These are phyloP conservation scores for Globisporangium perplexum DNA, from an alignment of 352 stramenopile species.

Conservation along the genomic window DNA sequence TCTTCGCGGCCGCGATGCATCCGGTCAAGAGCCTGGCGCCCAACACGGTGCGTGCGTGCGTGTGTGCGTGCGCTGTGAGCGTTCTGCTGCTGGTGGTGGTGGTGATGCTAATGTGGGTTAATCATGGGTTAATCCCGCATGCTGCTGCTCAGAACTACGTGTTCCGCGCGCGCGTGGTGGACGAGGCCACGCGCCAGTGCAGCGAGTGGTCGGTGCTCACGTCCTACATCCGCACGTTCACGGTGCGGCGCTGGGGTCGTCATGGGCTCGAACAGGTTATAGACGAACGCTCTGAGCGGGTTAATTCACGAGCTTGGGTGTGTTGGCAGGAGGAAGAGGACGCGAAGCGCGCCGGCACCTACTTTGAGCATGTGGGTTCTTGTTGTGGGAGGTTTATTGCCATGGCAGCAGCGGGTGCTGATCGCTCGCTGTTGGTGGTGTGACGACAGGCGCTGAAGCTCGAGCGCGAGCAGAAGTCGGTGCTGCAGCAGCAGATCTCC, in stretches of 20 bases:
- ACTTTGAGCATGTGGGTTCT: constrained; percentile 70
- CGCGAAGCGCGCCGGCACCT: constrained; percentile 77
- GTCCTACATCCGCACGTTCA: constrained; percentile 76
- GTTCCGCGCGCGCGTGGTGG: constrained; percentile 65
- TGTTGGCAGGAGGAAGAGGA: constrained; percentile 63
- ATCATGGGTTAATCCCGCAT: background rate
- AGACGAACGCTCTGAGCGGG: background rate
- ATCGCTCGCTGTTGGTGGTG: too few species aligned
- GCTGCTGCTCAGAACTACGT: constrained; percentile 54
- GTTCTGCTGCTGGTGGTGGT: too few species aligned
- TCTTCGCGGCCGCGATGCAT: constrained; percentile 47
- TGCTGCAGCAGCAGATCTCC: constrained; percentile 71
- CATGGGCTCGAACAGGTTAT: background rate
- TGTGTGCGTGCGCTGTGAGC: too few species aligned
- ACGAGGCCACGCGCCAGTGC: constrained; percentile 54
- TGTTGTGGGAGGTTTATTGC: background rate
- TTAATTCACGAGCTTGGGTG: background rate
- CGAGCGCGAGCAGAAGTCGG: constrained; percentile 65
- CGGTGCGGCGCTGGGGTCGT: constrained; percentile 4
- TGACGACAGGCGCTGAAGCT: constrained; percentile 55
- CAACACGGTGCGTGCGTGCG: constrained; percentile 44
- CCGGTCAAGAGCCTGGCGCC: constrained; percentile 64
- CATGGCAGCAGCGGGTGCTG: background rate
- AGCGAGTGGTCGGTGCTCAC: constrained; percentile 74
- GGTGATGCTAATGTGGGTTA: too few species aligned